A percentile compares a stretch with the other conserved stretches of the same genome.
Evolutionary conservation across 139 green algal genomes (phyloP).

Genomic region (Mesotaenium endlicherianum): DNA sequence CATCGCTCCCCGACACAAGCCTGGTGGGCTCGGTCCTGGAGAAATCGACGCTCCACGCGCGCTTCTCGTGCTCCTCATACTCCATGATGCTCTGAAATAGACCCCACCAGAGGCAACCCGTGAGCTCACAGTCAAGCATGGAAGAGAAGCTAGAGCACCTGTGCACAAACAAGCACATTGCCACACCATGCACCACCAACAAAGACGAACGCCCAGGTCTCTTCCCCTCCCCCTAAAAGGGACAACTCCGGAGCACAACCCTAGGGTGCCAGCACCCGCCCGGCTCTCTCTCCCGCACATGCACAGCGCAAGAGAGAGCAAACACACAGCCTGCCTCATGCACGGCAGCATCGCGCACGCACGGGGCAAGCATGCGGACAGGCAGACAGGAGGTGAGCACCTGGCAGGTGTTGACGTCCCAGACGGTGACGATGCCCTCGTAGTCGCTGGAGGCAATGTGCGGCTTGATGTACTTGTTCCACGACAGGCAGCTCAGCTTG

Average conservation of each 20-base stretch:
- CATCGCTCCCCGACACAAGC: conserved; percentile 79
- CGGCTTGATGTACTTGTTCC: conserved; percentile 67
- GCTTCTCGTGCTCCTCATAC: conserved; percentile 86
- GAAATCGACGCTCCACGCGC: conserved; percentile 88
- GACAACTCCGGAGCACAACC: too few species aligned
- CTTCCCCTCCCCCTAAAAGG: too few species aligned
- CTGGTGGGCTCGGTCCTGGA: conserved; percentile 56
- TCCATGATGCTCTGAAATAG: conserved; percentile 63
- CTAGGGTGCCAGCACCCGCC: too few species aligned
- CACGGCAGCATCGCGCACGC: too few species aligned
- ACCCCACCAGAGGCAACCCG: background rate
- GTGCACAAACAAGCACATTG: too few species aligned
- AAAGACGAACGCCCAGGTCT: background rate
- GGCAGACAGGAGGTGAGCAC: too few species aligned
- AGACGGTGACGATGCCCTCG: conserved; percentile 75
- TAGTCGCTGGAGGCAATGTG: conserved; percentile 78
- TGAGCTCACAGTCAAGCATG: too few species aligned
- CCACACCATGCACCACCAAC: background rate
- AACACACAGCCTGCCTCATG: too few species aligned
- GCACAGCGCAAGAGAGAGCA: too few species aligned
- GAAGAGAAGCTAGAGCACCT: too few species aligned
- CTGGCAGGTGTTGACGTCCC: conserved; percentile 59
- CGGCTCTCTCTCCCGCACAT: too few species aligned
- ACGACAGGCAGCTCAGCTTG: conserved; percentile 81
- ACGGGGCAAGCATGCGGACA: too few species aligned